Percentiles rank a stretch among this genome's conserved stretches.
Evolutionary conservation across 139 green algal species (phyloP).

Genomic region (Eudorina sp.): DNA sequence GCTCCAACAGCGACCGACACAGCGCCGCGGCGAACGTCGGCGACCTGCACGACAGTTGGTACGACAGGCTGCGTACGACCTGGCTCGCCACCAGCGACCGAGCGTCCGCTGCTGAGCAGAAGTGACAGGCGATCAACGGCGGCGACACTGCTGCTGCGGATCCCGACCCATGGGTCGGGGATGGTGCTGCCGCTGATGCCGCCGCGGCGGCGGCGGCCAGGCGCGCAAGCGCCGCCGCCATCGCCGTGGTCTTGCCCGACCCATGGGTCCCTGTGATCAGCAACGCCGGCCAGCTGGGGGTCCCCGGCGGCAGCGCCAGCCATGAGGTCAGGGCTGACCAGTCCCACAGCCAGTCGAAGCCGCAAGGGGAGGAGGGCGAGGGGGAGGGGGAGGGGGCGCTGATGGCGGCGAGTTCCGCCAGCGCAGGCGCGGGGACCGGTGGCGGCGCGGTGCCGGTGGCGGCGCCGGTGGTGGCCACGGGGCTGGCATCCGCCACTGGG

Average conservation of each 20-base stretch:
- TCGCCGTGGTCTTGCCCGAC: slow-evolving; percentile 17
- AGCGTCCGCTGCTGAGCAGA: slow-evolving; percentile 12
- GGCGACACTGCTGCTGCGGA: background rate
- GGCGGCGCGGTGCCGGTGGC: background rate
- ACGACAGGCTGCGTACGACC: slow-evolving; percentile 29
- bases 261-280: slow-evolving; percentile 8
- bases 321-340: slow-evolving; percentile 11
- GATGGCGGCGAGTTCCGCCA: background rate
- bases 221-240: background rate
- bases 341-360: slow-evolving; percentile 38
- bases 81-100: slow-evolving; percentile 16
- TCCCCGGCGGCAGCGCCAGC: slow-evolving; percentile 6
- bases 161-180: background rate
- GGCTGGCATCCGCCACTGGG: background rate
- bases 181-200: too few species aligned
- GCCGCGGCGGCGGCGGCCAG: background rate
- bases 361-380: background rate
- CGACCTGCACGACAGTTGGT: slow-evolving; percentile 27
- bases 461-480: background rate
- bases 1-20: background rate
- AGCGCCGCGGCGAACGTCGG: slow-evolving; percentile 17
- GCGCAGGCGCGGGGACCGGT: too few species aligned
- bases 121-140: background rate
- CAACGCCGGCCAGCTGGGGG: background rate
- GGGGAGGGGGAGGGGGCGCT: background rate